These are phyloP conservation scores for Oldenlandia corymbosa DNA, from an alignment of 257 asterid genomes.

Conservation along the genomic window DNA sequence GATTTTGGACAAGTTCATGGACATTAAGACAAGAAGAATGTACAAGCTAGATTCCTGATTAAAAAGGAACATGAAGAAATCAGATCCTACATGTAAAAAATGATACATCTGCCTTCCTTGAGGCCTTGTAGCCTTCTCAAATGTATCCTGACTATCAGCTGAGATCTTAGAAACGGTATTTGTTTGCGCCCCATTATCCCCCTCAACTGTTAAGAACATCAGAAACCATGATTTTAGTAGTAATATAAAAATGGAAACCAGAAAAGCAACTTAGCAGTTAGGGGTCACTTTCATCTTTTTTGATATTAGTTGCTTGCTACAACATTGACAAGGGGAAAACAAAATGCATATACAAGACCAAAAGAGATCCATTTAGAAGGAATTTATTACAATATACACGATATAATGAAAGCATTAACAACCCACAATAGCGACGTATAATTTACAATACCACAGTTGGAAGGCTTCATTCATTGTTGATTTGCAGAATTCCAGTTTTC, in stretches of 20 bases:
- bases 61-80: neutral
- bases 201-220: constrained; percentile 29
- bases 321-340: constrained; percentile 20
- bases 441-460: no score
- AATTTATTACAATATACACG: no score
- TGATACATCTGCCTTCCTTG: constrained; percentile 77
- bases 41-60: neutral
- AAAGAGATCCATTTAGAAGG: no score
- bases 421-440: no score
- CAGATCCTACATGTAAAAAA: neutral
- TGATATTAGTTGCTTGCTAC: constrained; percentile 60
- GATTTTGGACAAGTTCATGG: constrained; percentile 54
- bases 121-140: constrained; percentile 69
- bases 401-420: no score
- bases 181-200: constrained; percentile 26
- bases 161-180: constrained; percentile 24
- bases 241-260: neutral
- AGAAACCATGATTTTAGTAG: constrained; percentile 13
- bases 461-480: no score
- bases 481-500: no score
- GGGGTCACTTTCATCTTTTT: constrained; percentile 52
- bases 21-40: neutral
- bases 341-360: neutral
- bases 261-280: constrained; percentile 9
- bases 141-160: constrained; percentile 26